Base-by-base conservation (phyloP, 768 basidiomycete genomes). In the Pholiota molesta region DNA sequence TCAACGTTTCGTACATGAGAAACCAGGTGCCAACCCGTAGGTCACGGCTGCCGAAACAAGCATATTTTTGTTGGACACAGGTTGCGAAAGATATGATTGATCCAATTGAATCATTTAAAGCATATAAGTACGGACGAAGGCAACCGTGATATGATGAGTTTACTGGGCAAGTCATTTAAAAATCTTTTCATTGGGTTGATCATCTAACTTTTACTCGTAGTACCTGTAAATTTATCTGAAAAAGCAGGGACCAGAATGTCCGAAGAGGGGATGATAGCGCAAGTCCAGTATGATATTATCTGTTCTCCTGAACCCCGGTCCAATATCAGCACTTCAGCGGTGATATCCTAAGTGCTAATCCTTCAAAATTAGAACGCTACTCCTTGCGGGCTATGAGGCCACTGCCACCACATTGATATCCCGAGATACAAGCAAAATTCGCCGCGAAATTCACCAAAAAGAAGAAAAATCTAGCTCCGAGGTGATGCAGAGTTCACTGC, bases 351-450 rank as follows among this genome's bases (percentile, higher is more conserved):
- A n/a, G 16, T n/a, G 11, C 5, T 37, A 39, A 73, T 84, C 29
- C 74, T 81, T 33, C 66, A 72, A 52, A 52, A 52, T 28, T 0
- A 90, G 89, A 47, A 80, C 79, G 1, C 75, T 85, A 14, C 73
- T 83, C 31, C 62, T 84, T 35, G 83, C 83, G 5, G 85, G 83
- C 1, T 82, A 89, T 66, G 88, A 89, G 68, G 87, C 86, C 9
- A 86, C 85, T 11, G 79, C 88, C 0, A 85, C 80, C 61, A 79
- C 82, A 0, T 63, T 89, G 49, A 78, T 76, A 86, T 63, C 84
- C 83, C 0, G 76, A 83, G 8, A 72, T 86, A 6, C 91, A 94
- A 73, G 75, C 73, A 2, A 80, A 77, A 60, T 81, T 39, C 83
- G 92, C 17, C 69, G 74, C 0, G 92, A 93, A 74, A 81, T 89